phyloP scores from a whole-genome alignment of 495 filamentous ascomycete species.

The Bryoglossum gracile region DNA sequence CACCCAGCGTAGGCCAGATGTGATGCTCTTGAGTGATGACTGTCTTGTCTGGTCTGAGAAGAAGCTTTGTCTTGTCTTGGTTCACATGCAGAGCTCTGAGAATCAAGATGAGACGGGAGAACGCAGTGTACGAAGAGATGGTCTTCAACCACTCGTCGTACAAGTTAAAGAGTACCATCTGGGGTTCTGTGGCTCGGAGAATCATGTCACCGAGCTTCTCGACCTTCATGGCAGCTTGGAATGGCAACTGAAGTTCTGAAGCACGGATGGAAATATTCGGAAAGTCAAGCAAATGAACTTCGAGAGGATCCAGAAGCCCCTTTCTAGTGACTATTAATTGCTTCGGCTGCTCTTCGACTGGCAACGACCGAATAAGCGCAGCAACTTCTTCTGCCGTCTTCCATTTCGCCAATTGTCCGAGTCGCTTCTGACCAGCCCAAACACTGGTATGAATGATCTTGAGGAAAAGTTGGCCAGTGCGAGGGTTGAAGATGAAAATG shows the following conservation, averaged over 20 bases:
- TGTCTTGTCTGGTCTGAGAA: conserved; percentile 95
- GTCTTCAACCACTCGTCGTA: conserved; percentile 99
- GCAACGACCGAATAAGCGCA: conserved; percentile 90
- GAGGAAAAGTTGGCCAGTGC: conserved; percentile 94
- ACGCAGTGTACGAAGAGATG: conserved; percentile 97
- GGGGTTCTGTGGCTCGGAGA: conserved; percentile 90
- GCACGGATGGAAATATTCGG: conserved; percentile 99
- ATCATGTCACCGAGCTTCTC: conserved; percentile 99
- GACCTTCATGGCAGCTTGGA: conserved; percentile 99
- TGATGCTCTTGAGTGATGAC: conserved; percentile 99
- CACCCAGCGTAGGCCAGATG: conserved; percentile 91
- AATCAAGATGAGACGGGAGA: conserved; percentile 93
- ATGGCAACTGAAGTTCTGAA: conserved; percentile 94
- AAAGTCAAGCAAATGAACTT: conserved; percentile 97
- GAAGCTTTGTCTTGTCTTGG: conserved; percentile 95
- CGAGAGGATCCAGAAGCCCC: conserved; percentile 92
- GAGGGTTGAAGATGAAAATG: conserved; percentile 99
- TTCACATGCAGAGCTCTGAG: conserved; percentile 96
- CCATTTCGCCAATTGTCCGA: conserved; percentile 98
- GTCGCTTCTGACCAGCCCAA: conserved; percentile 98
- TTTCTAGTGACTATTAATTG: conserved; percentile 98
- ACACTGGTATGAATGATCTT: conserved; percentile 99
- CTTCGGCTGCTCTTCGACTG: conserved; percentile 98
- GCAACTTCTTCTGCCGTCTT: conserved; percentile 99
- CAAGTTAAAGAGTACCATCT: conserved; percentile 99